phyloP scores from a whole-genome alignment of 352 stramenopile species.

The Globisporangium spiculum region DNA sequence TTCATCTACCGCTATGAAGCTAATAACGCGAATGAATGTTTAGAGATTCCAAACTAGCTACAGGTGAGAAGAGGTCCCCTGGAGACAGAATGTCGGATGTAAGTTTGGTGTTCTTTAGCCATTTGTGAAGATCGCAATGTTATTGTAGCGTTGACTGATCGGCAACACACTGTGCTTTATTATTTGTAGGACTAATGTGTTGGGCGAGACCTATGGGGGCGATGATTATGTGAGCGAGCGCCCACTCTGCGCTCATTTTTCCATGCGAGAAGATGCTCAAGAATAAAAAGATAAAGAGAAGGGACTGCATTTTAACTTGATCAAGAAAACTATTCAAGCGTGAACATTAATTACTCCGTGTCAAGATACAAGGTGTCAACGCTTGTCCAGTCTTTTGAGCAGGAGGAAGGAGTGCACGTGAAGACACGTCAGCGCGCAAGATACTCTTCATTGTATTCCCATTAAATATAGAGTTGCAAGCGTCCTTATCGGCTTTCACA shows the following conservation, averaged over 20 bases:
- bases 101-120: background rate
- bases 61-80: background rate
- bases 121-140: background rate
- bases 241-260: background rate
- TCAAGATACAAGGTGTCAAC: background rate
- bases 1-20: background rate
- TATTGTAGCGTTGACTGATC: background rate
- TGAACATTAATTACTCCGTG: background rate
- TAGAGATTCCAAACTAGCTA: background rate
- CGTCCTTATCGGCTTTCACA: background rate
- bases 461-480: too few species aligned
- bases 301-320: background rate
- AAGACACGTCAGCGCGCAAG: background rate
- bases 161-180: background rate
- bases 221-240: background rate
- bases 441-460: background rate
- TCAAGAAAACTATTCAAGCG: conserved; percentile 1
- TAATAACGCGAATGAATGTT: background rate
- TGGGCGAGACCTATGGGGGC: background rate
- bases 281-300: conserved; percentile 2
- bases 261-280: background rate
- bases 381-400: background rate
- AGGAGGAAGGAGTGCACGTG: background rate
- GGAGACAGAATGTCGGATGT: conserved; percentile 2
- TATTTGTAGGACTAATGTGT: background rate